Percentiles rank a stretch among this genome's conserved stretches.
Evolutionary conservation across 1,284 basidiomycete species (phyloP).

Genomic region (Somion occarium): DNA sequence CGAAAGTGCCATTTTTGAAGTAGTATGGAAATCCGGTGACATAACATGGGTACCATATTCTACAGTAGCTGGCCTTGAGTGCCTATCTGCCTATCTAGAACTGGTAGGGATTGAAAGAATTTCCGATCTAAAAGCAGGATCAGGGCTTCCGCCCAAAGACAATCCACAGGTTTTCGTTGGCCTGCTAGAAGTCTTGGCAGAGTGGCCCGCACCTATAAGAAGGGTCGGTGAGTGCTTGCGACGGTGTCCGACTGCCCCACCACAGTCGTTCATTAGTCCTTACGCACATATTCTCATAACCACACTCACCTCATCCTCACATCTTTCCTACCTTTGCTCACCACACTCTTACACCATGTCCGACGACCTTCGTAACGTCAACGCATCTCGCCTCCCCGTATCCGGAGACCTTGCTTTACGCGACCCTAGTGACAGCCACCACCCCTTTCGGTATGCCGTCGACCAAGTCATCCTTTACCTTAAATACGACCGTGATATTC

Average conservation of each 20-base stretch:
- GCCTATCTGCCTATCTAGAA: constrained; percentile 15
- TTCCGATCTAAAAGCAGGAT: constrained; percentile 5
- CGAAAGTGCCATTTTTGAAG: neutral
- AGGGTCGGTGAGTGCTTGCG: neutral
- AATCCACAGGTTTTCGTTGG: constrained; percentile 11
- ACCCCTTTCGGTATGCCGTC: too few relatives aligned
- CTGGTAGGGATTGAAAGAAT: constrained; percentile 5
- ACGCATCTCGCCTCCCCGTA: neutral
- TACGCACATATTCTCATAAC: neutral
- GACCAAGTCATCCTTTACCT: neutral
- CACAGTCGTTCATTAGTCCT: neutral
- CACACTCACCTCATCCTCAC: neutral
- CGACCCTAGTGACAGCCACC: neutral
- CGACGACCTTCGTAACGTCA: too few relatives aligned
- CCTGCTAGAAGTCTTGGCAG: neutral
- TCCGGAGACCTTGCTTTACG: neutral
- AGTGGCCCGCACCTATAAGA: neutral
- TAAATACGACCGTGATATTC: neutral
- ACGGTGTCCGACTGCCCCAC: neutral
- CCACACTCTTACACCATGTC: too few relatives aligned
- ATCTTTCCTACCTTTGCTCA: neutral
- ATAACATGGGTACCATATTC: constrained; percentile 27
- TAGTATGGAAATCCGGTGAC: constrained; percentile 23
- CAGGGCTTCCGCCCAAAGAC: constrained; percentile 3
- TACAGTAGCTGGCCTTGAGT: constrained; percentile 11